Conservation (phyloP, 2,329 filamentous ascomycete genomes). For the Penicillium vulpinum region DNA sequence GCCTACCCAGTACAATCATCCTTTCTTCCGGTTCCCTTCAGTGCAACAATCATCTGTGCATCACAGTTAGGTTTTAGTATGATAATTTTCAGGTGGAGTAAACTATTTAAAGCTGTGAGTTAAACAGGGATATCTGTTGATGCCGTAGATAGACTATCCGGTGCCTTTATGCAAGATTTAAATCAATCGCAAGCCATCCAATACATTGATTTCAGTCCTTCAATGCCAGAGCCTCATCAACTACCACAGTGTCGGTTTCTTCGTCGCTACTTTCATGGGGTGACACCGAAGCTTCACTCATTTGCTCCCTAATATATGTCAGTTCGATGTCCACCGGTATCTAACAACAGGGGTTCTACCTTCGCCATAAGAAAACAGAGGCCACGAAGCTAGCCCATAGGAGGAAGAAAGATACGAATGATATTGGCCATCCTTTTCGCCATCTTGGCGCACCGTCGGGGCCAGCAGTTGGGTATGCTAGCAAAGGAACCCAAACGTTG, state of each 20-base stretch:
- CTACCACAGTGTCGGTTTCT: constrained; percentile 16
- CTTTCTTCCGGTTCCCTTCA: too few relatives aligned
- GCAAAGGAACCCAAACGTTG: constrained; percentile 48
- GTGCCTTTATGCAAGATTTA: too few relatives aligned
- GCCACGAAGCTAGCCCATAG: constrained; percentile 41
- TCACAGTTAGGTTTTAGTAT: too few relatives aligned
- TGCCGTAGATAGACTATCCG: too few relatives aligned
- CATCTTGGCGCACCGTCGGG: constrained; percentile 48
- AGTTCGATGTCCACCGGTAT: background rate
- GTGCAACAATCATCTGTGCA: too few relatives aligned
- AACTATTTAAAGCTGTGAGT: background rate
- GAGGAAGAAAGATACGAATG: constrained; percentile 49
- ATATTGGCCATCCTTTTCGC: constrained; percentile 52
- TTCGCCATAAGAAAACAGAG: constrained; percentile 21
- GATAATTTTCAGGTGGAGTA: too few relatives aligned
- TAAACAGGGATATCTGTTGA: too few relatives aligned
- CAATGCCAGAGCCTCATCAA: background rate
- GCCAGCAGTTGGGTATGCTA: constrained; percentile 47
- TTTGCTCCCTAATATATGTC: constrained; percentile 4
- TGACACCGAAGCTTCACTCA: background rate
- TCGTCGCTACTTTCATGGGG: constrained; percentile 9
- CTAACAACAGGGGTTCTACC: constrained; percentile 4
- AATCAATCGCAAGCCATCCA: background rate
- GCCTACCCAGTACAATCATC: too few relatives aligned
- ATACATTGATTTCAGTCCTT: background rate